Conservation (phyloP, 1,284 basidiomycete species). For the Earliella scabrosa region DNA sequence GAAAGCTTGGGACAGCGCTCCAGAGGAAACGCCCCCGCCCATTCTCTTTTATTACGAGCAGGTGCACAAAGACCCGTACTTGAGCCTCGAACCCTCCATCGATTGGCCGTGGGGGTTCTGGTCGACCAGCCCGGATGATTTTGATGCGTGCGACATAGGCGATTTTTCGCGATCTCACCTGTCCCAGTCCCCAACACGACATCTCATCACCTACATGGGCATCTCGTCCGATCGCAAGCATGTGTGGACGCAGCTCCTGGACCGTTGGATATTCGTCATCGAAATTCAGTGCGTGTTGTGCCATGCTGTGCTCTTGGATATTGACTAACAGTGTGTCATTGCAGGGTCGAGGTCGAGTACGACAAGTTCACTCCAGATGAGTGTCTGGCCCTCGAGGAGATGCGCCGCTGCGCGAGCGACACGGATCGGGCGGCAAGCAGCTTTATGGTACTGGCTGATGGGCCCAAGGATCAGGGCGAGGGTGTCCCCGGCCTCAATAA, state of each 20-base stretch:
- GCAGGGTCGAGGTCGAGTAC: conserved; percentile 13
- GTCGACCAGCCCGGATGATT: conserved; percentile 10
- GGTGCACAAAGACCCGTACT: conserved; percentile 4
- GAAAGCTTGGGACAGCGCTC: not conserved
- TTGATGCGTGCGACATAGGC: too few species aligned
- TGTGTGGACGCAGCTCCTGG: conserved; percentile 13
- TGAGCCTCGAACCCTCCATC: conserved; percentile 5
- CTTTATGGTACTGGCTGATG: not conserved
- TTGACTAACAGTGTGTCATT: not conserved
- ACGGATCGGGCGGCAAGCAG: not conserved
- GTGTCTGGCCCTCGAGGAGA: conserved; percentile 9
- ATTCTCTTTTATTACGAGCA: conserved; percentile 17
- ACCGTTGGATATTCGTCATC: conserved; percentile 6
- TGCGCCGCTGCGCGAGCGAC: not conserved
- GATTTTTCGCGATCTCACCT: too few species aligned
- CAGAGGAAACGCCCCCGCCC: not conserved
- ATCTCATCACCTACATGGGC: conserved; percentile 6
- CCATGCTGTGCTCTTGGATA: not conserved
- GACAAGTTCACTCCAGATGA: conserved; percentile 14
- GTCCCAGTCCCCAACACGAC: not conserved
- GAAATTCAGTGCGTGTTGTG: conserved; percentile 13
- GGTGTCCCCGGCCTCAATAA: too few species aligned
- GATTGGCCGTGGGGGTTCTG: conserved; percentile 21
- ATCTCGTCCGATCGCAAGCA: not conserved
- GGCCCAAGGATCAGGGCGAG: too few species aligned